Percentiles rank a stretch among this genome's conserved stretches.
Conservation (phyloP, 2,329 filamentous ascomycete species). For the Sporothrix euskadiensis region DNA sequence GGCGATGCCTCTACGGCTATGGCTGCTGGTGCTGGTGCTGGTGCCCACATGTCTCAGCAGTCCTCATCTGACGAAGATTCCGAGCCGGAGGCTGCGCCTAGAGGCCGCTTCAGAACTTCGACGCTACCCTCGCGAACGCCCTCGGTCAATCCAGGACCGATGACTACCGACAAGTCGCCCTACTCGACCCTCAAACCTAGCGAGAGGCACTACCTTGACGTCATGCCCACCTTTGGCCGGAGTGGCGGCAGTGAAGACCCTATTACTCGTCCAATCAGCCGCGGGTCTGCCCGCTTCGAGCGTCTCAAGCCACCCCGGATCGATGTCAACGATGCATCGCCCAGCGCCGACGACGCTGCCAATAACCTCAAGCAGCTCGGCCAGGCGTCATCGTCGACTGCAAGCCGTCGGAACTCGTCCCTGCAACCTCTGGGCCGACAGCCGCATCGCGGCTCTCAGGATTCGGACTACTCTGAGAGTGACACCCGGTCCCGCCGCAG, state of each 20-base stretch:
- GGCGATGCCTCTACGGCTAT: background rate
- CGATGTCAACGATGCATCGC: conserved; percentile 48
- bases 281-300: conserved; percentile 50
- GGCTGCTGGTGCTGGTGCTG: background rate
- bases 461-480: conserved; percentile 28
- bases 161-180: conserved; percentile 31
- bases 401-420: background rate
- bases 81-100: conserved; percentile 45
- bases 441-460: conserved; percentile 29
- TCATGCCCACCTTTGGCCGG: conserved; percentile 52
- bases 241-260: conserved; percentile 25
- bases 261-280: conserved; percentile 39
- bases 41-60: conserved; percentile 39
- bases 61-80: conserved; percentile 48
- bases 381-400: background rate
- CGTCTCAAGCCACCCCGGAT: conserved; percentile 52
- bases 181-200: conserved; percentile 29
- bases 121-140: conserved; percentile 38
- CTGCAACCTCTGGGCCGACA: background rate
- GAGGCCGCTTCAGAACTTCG: conserved; percentile 45
- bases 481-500: conserved; percentile 26
- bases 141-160: background rate
- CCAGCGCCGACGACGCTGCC: conserved; percentile 38
- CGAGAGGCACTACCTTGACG: conserved; percentile 51
- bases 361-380: conserved; percentile 4